Percentiles rank a stretch among this genome's conserved stretches.
Evolutionary conservation across 2,329 filamentous ascomycete species (phyloP).

Genomic region (Arachnopeziza araneosa): DNA sequence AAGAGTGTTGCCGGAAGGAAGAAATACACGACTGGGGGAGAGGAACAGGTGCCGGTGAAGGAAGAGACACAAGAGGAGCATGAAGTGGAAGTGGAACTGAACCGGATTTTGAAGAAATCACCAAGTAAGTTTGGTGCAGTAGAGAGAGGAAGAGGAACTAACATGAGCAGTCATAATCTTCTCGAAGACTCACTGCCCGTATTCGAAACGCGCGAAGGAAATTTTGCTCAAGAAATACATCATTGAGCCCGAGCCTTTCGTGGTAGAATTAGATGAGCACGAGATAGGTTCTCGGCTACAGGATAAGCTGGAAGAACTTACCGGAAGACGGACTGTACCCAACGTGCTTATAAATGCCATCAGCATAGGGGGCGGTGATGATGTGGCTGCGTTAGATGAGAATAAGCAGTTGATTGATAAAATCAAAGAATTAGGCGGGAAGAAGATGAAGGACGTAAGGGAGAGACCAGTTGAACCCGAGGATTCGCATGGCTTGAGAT

Average conservation of each 20-base stretch:
- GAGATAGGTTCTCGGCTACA: slow-evolving; percentile 70
- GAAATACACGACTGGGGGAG: slow-evolving; percentile 31
- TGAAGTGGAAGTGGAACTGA: slow-evolving; percentile 65
- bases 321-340: slow-evolving; percentile 79
- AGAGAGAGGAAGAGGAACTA: background rate
- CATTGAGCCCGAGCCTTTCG: slow-evolving; percentile 75
- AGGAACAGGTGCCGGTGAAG: slow-evolving; percentile 28
- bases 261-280: slow-evolving; percentile 87
- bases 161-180: slow-evolving; percentile 76
- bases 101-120: slow-evolving; percentile 73
- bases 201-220: slow-evolving; percentile 77
- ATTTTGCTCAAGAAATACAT: slow-evolving; percentile 79
- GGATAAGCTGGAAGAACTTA: slow-evolving; percentile 62
- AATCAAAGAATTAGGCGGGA: slow-evolving; percentile 68
- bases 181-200: slow-evolving; percentile 89
- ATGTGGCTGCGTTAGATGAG: slow-evolving; percentile 67
- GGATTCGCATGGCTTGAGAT: background rate
- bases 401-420: slow-evolving; percentile 63
- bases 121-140: slow-evolving; percentile 57
- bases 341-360: slow-evolving; percentile 85
- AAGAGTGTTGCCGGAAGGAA: slow-evolving; percentile 47
- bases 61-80: slow-evolving; percentile 54
- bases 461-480: background rate
- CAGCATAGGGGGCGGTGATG: slow-evolving; percentile 87
- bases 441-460: slow-evolving; percentile 36